These are phyloP conservation scores for Smallanthus sonchifolius DNA, from an alignment of 129 eudicot genomes.

Conservation along the genomic window DNA sequence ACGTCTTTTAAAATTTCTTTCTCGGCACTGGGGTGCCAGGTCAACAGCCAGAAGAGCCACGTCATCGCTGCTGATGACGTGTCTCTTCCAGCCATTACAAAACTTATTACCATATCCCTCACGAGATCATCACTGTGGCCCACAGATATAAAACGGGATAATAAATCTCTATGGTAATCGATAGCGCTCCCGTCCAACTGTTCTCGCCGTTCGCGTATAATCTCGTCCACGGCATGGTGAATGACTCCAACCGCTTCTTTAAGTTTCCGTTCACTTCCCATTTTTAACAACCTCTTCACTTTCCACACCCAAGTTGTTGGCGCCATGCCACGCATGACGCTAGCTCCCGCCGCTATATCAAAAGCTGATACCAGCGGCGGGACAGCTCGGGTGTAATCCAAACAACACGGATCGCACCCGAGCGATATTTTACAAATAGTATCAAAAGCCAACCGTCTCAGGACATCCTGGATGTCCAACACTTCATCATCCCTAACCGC, in stretches of 20 bases:
- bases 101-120: conserved; percentile 60
- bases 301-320: conserved; percentile 62
- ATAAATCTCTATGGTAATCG: conserved; percentile 28
- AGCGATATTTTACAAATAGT: conserved; percentile 61
- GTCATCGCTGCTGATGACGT: conserved; percentile 70
- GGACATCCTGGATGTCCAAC: conserved; percentile 73
- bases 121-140: conserved; percentile 41
- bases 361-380: conserved; percentile 48
- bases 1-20: conserved; percentile 14
- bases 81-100: conserved; percentile 65
- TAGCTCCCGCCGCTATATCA: conserved; percentile 59
- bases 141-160: conserved; percentile 40
- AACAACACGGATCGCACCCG: conserved; percentile 59
- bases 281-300: conserved; percentile 35
- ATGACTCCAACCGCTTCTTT: conserved; percentile 40
- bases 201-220: conserved; percentile 32
- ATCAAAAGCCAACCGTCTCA: conserved; percentile 69
- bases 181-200: neutral
- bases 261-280: conserved; percentile 59
- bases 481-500: conserved; percentile 23
- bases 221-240: conserved; percentile 35
- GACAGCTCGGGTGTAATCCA: conserved; percentile 30
- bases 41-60: conserved; percentile 59
- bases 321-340: conserved; percentile 56
- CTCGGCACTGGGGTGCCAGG: conserved; percentile 17